Conservation (phyloP, 768 basidiomycete genomes). For the Trametes cingulata region DNA sequence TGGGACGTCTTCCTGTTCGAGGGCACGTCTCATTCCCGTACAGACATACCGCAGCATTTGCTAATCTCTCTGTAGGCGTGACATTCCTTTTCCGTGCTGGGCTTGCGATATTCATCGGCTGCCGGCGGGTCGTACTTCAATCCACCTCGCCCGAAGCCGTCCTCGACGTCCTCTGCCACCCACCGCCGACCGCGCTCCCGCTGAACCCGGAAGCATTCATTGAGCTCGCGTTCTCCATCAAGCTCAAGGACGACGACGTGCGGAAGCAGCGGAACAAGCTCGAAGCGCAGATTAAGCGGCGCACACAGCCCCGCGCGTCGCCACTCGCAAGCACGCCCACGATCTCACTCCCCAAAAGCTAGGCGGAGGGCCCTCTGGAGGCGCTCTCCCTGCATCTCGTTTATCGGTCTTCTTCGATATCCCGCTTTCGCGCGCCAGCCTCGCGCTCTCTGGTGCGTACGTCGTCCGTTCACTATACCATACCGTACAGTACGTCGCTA, state of each 20-base stretch:
- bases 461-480: not conserved
- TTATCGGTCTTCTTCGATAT: not conserved
- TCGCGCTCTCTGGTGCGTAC: not conserved
- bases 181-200: conserved; percentile 55
- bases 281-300: conserved; percentile 70
- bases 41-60: not conserved
- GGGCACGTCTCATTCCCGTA: conserved; percentile 44
- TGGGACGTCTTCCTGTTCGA: conserved; percentile 87
- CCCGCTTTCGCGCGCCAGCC: too few relatives aligned
- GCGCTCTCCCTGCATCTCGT: not conserved
- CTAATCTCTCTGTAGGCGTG: conserved; percentile 47
- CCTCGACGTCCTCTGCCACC: conserved; percentile 50
- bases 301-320: conserved; percentile 42
- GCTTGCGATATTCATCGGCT: conserved; percentile 60
- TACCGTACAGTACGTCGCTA: not conserved
- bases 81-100: conserved; percentile 76
- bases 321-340: conserved; percentile 11
- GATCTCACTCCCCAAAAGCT: conserved; percentile 21
- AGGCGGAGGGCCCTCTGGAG: not conserved
- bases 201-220: conserved; percentile 62
- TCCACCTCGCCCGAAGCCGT: conserved; percentile 47
- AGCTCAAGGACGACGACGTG: conserved; percentile 78
- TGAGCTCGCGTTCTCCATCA: conserved; percentile 59
- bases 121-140: conserved; percentile 60
- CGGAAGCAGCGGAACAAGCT: conserved; percentile 75